Evolutionary conservation across 1,284 basidiomycete species (phyloP).

Genomic region (Puccinia hordei): DNA sequence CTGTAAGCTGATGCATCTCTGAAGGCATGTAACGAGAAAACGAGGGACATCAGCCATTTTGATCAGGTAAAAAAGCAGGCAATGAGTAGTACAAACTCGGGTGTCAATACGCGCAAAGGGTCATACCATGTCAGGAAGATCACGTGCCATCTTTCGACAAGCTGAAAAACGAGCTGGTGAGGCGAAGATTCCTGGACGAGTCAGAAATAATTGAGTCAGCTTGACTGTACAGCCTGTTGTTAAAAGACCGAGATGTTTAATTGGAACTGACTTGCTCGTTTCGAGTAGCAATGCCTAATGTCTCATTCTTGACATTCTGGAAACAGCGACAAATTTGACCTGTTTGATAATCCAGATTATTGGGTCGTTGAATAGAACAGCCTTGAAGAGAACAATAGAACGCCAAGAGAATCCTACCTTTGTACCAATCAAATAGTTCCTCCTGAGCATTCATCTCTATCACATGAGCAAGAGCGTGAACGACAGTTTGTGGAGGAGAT

Average conservation of each 20-base stretch:
- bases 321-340: slow-evolving; percentile 22
- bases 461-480: slow-evolving; percentile 11
- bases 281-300: not conserved
- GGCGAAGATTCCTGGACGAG: slow-evolving; percentile 12
- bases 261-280: not conserved
- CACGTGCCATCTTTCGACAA: slow-evolving; percentile 43
- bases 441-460: slow-evolving; percentile 18
- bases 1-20: slow-evolving; percentile 24
- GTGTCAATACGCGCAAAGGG: slow-evolving; percentile 26
- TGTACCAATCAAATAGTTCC: slow-evolving; percentile 46
- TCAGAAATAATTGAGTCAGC: not conserved
- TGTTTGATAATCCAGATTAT: not conserved
- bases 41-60: not conserved
- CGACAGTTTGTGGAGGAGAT: slow-evolving; percentile 18
- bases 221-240: not conserved
- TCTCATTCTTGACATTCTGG: slow-evolving; percentile 32
- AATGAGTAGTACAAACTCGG: slow-evolving; percentile 22
- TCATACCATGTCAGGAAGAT: slow-evolving; percentile 50
- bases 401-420: slow-evolving; percentile 8
- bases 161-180: slow-evolving; percentile 27
- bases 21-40: not conserved
- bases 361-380: not conserved
- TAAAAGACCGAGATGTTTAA: not conserved
- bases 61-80: not conserved
- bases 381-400: not conserved